Percentiles rank a stretch among this genome's conserved stretches.
Conservation (phyloP, 2,329 filamentous ascomycete species). For the Beauveria bassiana region DNA sequence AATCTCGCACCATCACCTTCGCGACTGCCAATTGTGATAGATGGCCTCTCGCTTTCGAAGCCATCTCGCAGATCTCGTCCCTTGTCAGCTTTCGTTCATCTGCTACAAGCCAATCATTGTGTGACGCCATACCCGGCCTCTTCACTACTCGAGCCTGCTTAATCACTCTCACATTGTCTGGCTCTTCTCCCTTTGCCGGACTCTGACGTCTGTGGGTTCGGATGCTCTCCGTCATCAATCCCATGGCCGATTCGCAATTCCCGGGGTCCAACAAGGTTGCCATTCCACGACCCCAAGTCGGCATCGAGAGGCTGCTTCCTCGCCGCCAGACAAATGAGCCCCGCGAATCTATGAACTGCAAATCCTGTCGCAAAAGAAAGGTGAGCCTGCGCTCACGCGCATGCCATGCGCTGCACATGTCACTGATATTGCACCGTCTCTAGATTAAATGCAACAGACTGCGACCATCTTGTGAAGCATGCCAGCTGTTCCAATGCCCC, state of each 20-base stretch:
- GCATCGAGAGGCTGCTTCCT: slow-evolving; percentile 70
- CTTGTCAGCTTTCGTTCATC: background rate
- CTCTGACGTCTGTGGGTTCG: background rate
- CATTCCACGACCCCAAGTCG: slow-evolving; percentile 70
- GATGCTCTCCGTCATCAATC: slow-evolving; percentile 7
- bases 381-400: slow-evolving; percentile 36
- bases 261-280: slow-evolving; percentile 38
- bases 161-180: background rate
- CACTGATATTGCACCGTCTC: slow-evolving; percentile 5
- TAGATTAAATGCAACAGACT: slow-evolving; percentile 90
- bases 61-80: background rate
- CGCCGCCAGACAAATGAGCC: slow-evolving; percentile 67
- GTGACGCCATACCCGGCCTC: background rate
- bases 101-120: background rate
- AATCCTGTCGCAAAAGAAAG: slow-evolving; percentile 88
- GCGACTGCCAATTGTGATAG: background rate
- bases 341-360: slow-evolving; percentile 91
- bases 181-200: background rate
- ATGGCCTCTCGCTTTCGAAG: background rate
- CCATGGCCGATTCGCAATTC: slow-evolving; percentile 22
- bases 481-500: slow-evolving; percentile 79
- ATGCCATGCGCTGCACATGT: background rate
- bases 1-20: background rate
- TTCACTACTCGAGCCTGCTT: background rate
- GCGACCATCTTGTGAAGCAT: slow-evolving; percentile 78